Evolutionary conservation across 1,139 yeast genomes (phyloP).

Genomic region (Yarrowia galli): DNA sequence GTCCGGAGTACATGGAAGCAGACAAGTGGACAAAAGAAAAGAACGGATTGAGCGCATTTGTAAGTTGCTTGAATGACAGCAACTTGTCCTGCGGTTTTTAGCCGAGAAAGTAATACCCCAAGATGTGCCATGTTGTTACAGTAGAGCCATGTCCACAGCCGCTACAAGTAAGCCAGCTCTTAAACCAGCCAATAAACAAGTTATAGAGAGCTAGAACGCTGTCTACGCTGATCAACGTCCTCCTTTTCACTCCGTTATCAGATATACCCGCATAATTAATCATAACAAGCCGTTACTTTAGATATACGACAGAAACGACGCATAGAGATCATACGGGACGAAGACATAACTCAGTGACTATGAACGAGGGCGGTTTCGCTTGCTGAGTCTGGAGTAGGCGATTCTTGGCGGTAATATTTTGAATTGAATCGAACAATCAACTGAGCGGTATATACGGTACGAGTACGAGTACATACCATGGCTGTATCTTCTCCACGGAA

Average conservation of each 20-base stretch:
- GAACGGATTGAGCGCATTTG: background rate
- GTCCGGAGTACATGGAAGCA: background rate
- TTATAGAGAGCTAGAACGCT: background rate
- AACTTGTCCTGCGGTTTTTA: background rate
- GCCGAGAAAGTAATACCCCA: background rate
- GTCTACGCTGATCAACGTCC: too few relatives aligned
- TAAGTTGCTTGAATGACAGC: background rate
- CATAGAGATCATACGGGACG: background rate
- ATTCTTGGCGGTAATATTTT: too few relatives aligned
- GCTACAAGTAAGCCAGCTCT: background rate
- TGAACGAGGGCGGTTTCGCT: background rate
- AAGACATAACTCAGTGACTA: background rate
- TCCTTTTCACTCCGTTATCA: background rate
- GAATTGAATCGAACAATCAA: too few relatives aligned
- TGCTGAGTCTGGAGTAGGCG: too few relatives aligned
- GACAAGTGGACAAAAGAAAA: background rate
- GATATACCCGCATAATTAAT: slow-evolving; percentile 20
- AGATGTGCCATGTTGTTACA: too few relatives aligned
- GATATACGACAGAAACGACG: slow-evolving; percentile 14
- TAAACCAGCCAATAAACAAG: background rate
- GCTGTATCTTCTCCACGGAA: too few relatives aligned
- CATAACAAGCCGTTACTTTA: background rate
- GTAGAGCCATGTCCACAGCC: too few relatives aligned
- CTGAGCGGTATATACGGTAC: too few relatives aligned
- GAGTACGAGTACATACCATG: too few relatives aligned